Evolutionary conservation across 2,329 filamentous ascomycete species (phyloP), one percentile per base, ranked within the genome.

Genomic region (Meredithiella fracta): DNA sequence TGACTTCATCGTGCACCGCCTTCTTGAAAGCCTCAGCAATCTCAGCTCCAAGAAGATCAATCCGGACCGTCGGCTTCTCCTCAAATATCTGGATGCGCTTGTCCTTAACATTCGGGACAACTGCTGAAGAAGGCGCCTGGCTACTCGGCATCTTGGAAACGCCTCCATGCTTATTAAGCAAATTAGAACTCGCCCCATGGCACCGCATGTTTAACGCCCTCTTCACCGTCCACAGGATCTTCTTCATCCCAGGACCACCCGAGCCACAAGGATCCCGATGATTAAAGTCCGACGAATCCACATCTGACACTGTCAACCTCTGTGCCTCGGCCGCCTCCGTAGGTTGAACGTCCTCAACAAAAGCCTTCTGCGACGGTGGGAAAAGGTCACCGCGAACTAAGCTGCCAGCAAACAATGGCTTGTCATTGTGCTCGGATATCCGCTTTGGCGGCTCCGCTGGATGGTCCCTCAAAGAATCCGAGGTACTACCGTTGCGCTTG

Each of bases 371-470:
- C 0, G 79, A 80, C 1, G 91, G 92, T 15, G 89, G 86, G 59
- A 94, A 78, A 4, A 95, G 66, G 58, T 89, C 86, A 14, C 92
- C 92, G 53, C 91, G 80, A 20, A 97, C 90, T 38, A 98, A 77
- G 61, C 85, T 91, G 8, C 90, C 88, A 3, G 84, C 82, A 63
- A 87, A 83, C 11, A 84, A 80, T 15, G 47, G 9, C 15, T 25
- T 25, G 60, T 83, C 74, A 14, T 81, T 67, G 15, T 82, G 68
- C 58, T 82, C 78, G 2, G 73, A 70, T 22, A 77, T 77, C 60
- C 76, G 77, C 60, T 73, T 72, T 1, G 73, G 65, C 3, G 73
- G 64, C 58, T 72, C 76, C 49, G 78, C 76, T 4, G 68, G 67
- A 68, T 70, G 82, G 67, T 92, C 86, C 62, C 88, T 75, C 53